Evolutionary conservation across 202 grass and related monocot genomes (phyloP), one percentile per base, ranked within the genome.

Genomic region (Miscanthus sacchariflorus): DNA sequence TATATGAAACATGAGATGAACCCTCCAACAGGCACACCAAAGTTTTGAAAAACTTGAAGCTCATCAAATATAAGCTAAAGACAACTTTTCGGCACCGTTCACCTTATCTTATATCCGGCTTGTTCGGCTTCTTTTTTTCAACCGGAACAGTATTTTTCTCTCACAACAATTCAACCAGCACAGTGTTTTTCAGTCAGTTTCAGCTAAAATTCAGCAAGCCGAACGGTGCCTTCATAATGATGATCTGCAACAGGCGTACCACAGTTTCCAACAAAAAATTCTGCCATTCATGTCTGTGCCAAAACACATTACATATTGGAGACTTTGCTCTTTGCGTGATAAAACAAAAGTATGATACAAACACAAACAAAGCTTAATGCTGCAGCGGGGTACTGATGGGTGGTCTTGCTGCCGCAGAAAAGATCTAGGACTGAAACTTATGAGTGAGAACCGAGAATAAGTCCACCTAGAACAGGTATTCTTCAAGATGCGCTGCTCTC

Each of bases 221-320:
- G 30, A 33, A 33, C 30, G 30, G 30, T n/a, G n/a, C 30, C 30
- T 33, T 44, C 21, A 24, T 45, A 13, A 74, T 25, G 42, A 27
- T 48, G 2, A 15, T 9, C 1, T 0, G 45, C 13, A 74, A 14
- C 42, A 74, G 56, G 56, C 56, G 2, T 0, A 35, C 74, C 65
- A 30, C 65, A 68, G 2, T 4, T 30, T 75, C 46, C 25, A 7
- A 33, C 28, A 27, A 52, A 72, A 50, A 18, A 9, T 0, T 27
- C 0, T 52, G 14, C 4, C 14, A 76, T 52, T 52, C 74, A 76
- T 76, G 18, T 39, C 30, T 7, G 72, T 74, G 9, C 74, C 35
- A n/a, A 28, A 71, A 6, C 70, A 58, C 23, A 85, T 88, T 85
- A 80, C 81, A 70, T 74, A 61, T 23, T 50, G 27, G 36, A 30